Conservation (phyloP, 2,329 filamentous ascomycete genomes). For the Colletotrichum sp. region DNA sequence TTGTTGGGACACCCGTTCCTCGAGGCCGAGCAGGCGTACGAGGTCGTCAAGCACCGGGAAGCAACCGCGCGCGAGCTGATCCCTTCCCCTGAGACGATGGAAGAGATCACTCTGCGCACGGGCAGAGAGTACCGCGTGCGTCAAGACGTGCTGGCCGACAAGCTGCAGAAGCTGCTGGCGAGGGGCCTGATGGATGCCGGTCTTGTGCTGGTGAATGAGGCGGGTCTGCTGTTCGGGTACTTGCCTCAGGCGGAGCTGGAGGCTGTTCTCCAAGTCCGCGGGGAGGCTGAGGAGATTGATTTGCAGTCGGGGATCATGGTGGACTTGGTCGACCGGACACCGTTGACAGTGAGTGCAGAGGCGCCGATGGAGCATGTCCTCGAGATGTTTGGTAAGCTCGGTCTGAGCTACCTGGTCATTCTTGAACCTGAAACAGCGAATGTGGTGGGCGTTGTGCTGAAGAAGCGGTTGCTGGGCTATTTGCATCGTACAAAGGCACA, state of each 20-base stretch:
- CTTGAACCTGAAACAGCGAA: constrained; percentile 55
- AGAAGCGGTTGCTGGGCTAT: constrained; percentile 51
- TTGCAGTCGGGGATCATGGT: constrained; percentile 38
- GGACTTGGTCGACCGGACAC: constrained; percentile 58
- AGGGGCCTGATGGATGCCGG: constrained; percentile 63
- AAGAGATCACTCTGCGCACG: constrained; percentile 57
- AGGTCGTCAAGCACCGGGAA: background rate
- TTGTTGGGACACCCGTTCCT: constrained; percentile 65
- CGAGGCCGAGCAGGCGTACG: constrained; percentile 51
- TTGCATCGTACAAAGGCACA: background rate
- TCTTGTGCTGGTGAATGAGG: constrained; percentile 56
- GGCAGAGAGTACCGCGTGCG: constrained; percentile 46
- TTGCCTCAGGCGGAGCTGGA: constrained; percentile 58
- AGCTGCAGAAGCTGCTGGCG: constrained; percentile 49
- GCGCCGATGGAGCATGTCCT: constrained; percentile 64
- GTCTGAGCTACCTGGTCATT: constrained; percentile 57
- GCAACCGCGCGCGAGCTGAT: constrained; percentile 50
- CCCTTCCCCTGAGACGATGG: constrained; percentile 59
- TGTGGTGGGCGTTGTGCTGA: constrained; percentile 60
- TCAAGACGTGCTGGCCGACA: constrained; percentile 40
- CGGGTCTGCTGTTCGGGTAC: constrained; percentile 57
- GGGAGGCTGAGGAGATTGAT: constrained; percentile 31
- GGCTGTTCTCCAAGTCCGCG: constrained; percentile 46
- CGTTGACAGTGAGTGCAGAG: constrained; percentile 51
- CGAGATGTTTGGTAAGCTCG: constrained; percentile 65